A percentile compares a stretch with the other conserved stretches of the same genome.
These are phyloP conservation scores for Apiotrichum sp. DNA, from an alignment of 1,284 basidiomycete species.

Conservation along the genomic window DNA sequence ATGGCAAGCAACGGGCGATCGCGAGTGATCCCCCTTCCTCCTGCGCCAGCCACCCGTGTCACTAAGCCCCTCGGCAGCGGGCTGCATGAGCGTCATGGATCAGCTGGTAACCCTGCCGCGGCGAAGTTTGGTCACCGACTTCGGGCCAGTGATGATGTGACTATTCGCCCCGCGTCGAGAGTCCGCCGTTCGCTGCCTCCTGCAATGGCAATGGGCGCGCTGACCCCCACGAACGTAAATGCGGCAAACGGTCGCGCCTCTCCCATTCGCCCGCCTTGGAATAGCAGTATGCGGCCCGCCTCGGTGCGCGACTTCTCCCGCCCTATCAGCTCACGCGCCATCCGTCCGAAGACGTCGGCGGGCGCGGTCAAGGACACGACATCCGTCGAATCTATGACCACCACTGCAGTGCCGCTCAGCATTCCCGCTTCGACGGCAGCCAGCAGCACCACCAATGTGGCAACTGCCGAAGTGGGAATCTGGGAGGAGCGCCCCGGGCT, in stretches of 20 bases:
- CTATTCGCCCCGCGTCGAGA: constrained; percentile 14
- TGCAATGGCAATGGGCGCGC: constrained; percentile 16
- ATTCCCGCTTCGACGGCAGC: not conserved
- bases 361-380: constrained; percentile 1
- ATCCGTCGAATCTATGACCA: not conserved
- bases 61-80: constrained; percentile 2
- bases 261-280: constrained; percentile 8
- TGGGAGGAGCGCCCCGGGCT: constrained; percentile 1
- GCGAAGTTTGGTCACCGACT: constrained; percentile 43
- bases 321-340: not conserved
- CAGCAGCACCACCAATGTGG: too few relatives aligned
- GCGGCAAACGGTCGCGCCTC: not conserved
- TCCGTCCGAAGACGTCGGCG: constrained; percentile 1
- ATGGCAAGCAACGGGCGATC: not conserved
- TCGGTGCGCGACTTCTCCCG: not conserved
- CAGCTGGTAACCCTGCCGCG: constrained; percentile 19
- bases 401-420: not conserved
- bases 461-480: not conserved
- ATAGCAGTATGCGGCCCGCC: constrained; percentile 3
- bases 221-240: not conserved
- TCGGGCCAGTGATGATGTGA: constrained; percentile 19
- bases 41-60: not conserved
- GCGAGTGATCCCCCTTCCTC: not conserved
- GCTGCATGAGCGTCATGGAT: constrained; percentile 13
- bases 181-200: constrained; percentile 24